A percentile compares a stretch with the other conserved stretches of the same genome.
phyloP scores from a whole-genome alignment of 1,139 yeast species.

The Trichomonascaceae sp. region DNA sequence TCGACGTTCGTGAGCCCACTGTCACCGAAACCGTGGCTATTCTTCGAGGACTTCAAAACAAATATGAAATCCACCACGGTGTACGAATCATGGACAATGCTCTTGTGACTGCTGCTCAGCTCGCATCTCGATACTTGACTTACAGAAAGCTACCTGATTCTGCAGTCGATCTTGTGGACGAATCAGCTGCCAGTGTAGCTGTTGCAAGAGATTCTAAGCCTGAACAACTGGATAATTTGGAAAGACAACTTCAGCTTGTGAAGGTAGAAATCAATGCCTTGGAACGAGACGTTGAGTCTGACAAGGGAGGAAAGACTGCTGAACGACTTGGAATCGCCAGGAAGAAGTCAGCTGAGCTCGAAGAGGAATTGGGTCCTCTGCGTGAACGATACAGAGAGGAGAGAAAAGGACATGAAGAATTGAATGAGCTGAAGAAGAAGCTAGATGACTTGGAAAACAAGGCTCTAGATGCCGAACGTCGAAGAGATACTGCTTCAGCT shows the following conservation, averaged over 20 bases:
- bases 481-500: slow-evolving; percentile 88
- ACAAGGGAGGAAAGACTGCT: slow-evolving; percentile 62
- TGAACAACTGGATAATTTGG: slow-evolving; percentile 88
- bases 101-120: slow-evolving; percentile 87
- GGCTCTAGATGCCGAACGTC: slow-evolving; percentile 95
- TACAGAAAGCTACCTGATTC: slow-evolving; percentile 96
- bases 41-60: slow-evolving; percentile 91
- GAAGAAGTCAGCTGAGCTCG: slow-evolving; percentile 73
- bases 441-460: slow-evolving; percentile 88
- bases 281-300: slow-evolving; percentile 88
- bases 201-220: slow-evolving; percentile 98
- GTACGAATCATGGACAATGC: slow-evolving; percentile 95
- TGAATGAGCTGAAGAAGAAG: slow-evolving; percentile 81
- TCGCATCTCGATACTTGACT: slow-evolving; percentile 91
- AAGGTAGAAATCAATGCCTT: slow-evolving; percentile 96
- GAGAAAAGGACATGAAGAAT: slow-evolving; percentile 84
- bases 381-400: slow-evolving; percentile 83
- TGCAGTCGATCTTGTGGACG: slow-evolving; percentile 95
- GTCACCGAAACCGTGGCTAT: slow-evolving; percentile 91
- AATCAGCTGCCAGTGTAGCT: slow-evolving; percentile 95
- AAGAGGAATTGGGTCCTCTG: slow-evolving; percentile 79
- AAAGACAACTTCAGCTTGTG: slow-evolving; percentile 81
- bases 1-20: slow-evolving; percentile 92
- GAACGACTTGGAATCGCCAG: slow-evolving; percentile 78
- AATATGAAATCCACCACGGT: slow-evolving; percentile 97